phyloP scores from a whole-genome alignment of 495 filamentous ascomycete species.

The Talaromyces liani region DNA sequence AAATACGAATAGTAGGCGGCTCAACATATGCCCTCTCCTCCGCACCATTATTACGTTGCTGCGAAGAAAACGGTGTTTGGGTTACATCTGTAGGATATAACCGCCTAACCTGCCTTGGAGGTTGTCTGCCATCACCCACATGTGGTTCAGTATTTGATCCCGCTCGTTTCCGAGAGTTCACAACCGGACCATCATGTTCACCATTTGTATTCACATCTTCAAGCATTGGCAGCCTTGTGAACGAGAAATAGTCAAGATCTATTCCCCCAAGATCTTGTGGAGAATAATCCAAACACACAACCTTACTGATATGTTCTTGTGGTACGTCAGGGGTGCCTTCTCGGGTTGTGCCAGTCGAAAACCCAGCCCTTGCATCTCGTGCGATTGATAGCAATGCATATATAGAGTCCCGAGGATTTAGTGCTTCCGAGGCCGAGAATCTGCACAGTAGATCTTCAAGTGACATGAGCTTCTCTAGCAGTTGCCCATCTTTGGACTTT shows the following conservation, averaged over 20 bases:
- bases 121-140: not conserved
- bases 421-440: conserved; percentile 3
- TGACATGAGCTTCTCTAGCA: conserved; percentile 1
- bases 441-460: not conserved
- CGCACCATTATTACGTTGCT: not conserved
- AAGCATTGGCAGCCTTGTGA: not conserved
- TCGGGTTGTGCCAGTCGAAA: not conserved
- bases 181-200: not conserved
- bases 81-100: not conserved
- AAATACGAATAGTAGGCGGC: not conserved
- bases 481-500: not conserved
- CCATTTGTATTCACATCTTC: not conserved
- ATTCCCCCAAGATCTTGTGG: not conserved
- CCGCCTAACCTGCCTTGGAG: not conserved
- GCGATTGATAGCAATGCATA: conserved; percentile 6
- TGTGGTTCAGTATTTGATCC: not conserved
- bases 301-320: not conserved
- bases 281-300: not conserved
- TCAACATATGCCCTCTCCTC: not conserved
- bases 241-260: not conserved
- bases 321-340: not conserved
- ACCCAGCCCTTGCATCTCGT: not conserved
- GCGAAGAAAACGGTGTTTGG: not conserved
- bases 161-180: not conserved
- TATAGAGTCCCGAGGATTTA: not conserved